phyloP scores from a whole-genome alignment of 768 basidiomycete genomes.

The Boletus sp. region DNA sequence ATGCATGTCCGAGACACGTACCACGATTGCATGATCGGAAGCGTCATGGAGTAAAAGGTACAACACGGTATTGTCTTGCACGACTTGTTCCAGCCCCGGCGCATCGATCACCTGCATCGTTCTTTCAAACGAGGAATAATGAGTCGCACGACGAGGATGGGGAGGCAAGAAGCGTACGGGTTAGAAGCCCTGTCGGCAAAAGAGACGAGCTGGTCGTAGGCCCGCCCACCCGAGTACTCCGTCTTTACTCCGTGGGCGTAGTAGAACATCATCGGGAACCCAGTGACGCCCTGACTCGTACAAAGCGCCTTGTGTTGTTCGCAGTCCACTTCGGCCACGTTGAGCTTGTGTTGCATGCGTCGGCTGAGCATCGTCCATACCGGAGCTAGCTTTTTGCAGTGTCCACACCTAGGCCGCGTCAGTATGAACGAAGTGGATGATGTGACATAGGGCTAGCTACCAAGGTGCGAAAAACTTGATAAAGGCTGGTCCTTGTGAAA shows the following conservation, averaged over 20 bases:
- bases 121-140: neutral
- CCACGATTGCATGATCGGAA: constrained; percentile 32
- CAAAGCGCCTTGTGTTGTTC: constrained; percentile 73
- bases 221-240: constrained; percentile 76
- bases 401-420: constrained; percentile 64
- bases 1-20: constrained; percentile 16
- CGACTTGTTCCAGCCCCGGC: constrained; percentile 2
- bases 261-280: constrained; percentile 83
- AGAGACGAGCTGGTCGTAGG: constrained; percentile 62
- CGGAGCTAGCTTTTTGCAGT: constrained; percentile 93
- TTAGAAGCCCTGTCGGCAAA: constrained; percentile 77
- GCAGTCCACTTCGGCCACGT: constrained; percentile 87
- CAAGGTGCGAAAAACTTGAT: constrained; percentile 92
- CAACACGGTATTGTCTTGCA: constrained; percentile 16
- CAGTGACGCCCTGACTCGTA: constrained; percentile 59
- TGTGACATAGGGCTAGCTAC: constrained; percentile 33
- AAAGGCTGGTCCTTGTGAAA: constrained; percentile 51
- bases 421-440: neutral
- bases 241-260: constrained; percentile 57
- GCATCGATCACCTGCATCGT: constrained; percentile 23
- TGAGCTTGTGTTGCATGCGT: constrained; percentile 66
- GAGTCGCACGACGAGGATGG: neutral
- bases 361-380: constrained; percentile 75
- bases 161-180: constrained; percentile 47
- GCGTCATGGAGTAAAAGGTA: constrained; percentile 53